These are phyloP conservation scores for Aspergillus sp. DNA, from an alignment of 2,329 filamentous ascomycete genomes.

Conservation along the genomic window DNA sequence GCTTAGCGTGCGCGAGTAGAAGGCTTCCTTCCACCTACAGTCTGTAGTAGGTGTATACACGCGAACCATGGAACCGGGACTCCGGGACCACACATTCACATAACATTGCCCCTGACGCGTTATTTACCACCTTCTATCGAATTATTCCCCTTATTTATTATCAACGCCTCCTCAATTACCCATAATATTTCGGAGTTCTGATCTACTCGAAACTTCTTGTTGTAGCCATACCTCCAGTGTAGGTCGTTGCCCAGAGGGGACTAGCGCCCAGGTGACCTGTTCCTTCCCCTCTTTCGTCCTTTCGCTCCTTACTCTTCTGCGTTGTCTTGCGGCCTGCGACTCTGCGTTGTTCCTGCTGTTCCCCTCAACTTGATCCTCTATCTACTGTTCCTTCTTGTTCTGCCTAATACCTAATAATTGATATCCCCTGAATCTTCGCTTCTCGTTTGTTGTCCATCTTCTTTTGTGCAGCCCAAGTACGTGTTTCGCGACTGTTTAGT, in stretches of 20 bases:
- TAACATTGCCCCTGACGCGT: conserved; percentile 6
- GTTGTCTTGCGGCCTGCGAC: conserved; percentile 13
- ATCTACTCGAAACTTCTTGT: neutral
- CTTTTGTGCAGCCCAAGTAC: conserved; percentile 1
- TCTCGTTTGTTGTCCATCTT: neutral
- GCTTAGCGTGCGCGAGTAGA: conserved; percentile 13
- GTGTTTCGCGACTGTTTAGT: conserved; percentile 3
- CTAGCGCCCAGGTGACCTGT: conserved; percentile 12
- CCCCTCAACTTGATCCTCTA: neutral
- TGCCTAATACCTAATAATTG: conserved; percentile 7
- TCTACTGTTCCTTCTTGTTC: neutral
- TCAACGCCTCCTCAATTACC: neutral
- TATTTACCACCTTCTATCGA: neutral
- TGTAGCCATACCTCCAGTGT: neutral
- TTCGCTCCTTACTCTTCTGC: conserved; percentile 24
- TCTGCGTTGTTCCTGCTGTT: conserved; percentile 7
- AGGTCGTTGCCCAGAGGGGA: conserved; percentile 8
- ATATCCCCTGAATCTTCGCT: neutral
- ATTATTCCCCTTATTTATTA: neutral
- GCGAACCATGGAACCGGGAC: conserved; percentile 26
- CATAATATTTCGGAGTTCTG: neutral
- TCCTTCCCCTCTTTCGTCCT: conserved; percentile 15
- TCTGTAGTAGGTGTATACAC: neutral
- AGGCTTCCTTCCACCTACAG: neutral
- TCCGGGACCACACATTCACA: conserved; percentile 12